Evolutionary conservation across 2,329 filamentous ascomycete species (phyloP).

Genomic region (Phaeosphaeria sp.): DNA sequence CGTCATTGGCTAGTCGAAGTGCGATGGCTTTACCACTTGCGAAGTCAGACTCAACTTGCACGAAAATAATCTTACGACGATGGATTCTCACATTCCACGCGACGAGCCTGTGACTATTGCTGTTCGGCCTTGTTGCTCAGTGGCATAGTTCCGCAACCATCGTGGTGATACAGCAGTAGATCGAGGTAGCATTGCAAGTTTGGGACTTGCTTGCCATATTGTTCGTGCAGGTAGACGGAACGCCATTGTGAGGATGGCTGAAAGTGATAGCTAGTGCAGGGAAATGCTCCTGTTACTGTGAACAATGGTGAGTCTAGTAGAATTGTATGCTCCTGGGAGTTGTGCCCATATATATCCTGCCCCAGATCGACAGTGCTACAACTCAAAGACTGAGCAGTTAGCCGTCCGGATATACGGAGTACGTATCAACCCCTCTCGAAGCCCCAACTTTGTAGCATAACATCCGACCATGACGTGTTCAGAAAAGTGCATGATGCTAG

Average conservation of each 20-base stretch:
- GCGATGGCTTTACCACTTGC: slow-evolving; percentile 67
- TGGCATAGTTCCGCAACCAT: slow-evolving; percentile 35
- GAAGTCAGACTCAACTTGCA: slow-evolving; percentile 7
- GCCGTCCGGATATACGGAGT: slow-evolving; percentile 32
- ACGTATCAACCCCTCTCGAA: slow-evolving; percentile 34
- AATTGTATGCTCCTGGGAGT: neutral
- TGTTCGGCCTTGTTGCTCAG: slow-evolving; percentile 29
- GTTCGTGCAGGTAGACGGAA: slow-evolving; percentile 26
- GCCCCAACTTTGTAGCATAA: slow-evolving; percentile 7
- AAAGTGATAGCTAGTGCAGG: neutral
- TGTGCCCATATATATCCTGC: neutral
- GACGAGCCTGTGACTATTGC: slow-evolving; percentile 49
- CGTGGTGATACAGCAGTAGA: slow-evolving; percentile 17
- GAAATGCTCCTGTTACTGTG: neutral
- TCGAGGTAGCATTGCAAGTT: slow-evolving; percentile 14
- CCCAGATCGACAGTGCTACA: slow-evolving; percentile 2
- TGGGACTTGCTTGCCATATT: slow-evolving; percentile 27
- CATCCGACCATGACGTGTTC: slow-evolving; percentile 18
- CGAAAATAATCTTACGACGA: neutral
- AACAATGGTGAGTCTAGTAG: neutral
- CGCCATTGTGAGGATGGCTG: slow-evolving; percentile 21
- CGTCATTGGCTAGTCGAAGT: slow-evolving; percentile 67
- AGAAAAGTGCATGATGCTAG: neutral
- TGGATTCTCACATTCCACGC: slow-evolving; percentile 43
- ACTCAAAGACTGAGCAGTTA: neutral